Percentiles rank a stretch among this genome's conserved stretches.
These are phyloP conservation scores for Teratosphaeria viscida DNA, from an alignment of 2,329 filamentous ascomycete species.

Conservation along the genomic window DNA sequence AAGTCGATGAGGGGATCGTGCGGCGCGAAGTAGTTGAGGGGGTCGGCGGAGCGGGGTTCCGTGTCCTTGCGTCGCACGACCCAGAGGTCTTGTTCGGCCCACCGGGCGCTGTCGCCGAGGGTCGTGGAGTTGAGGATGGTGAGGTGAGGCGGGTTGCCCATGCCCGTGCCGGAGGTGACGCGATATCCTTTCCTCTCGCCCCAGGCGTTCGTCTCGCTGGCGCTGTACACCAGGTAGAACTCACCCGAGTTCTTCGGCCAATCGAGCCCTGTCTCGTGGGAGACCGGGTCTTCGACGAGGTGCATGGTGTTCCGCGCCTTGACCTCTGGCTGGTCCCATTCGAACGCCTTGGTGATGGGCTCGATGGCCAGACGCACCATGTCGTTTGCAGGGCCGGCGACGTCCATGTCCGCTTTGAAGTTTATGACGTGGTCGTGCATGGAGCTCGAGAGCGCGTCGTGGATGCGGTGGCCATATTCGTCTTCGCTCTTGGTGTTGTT, in stretches of 20 bases:
- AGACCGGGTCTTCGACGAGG: conserved; percentile 16
- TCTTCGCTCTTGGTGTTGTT: conserved; percentile 30
- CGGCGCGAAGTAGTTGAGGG: conserved; percentile 37
- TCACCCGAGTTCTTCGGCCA: conserved; percentile 29
- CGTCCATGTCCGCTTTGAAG: conserved; percentile 33
- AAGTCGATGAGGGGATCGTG: conserved; percentile 43
- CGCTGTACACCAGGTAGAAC: conserved; percentile 32
- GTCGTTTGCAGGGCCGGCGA: conserved; percentile 26
- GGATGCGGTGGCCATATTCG: conserved; percentile 30
- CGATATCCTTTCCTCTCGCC: conserved; percentile 35
- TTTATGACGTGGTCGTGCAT: conserved; percentile 31
- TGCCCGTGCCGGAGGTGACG: conserved; percentile 27
- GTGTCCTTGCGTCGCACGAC: conserved; percentile 43
- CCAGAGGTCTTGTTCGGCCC: conserved; percentile 43
- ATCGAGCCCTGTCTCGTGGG: conserved; percentile 20
- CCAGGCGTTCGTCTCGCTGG: conserved; percentile 30
- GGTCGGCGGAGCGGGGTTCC: conserved; percentile 38
- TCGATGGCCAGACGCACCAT: conserved; percentile 24
- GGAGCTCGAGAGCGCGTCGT: conserved; percentile 27
- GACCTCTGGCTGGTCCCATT: conserved; percentile 20
- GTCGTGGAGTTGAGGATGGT: conserved; percentile 41
- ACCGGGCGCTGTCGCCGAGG: conserved; percentile 36
- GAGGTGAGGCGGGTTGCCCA: conserved; percentile 32
- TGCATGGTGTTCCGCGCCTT: conserved; percentile 24
- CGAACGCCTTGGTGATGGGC: conserved; percentile 18